Percentiles rank a stretch among this genome's conserved stretches.
Evolutionary conservation across 2,329 filamentous ascomycete species (phyloP).

Genomic region (Talaromyces marneffei): DNA sequence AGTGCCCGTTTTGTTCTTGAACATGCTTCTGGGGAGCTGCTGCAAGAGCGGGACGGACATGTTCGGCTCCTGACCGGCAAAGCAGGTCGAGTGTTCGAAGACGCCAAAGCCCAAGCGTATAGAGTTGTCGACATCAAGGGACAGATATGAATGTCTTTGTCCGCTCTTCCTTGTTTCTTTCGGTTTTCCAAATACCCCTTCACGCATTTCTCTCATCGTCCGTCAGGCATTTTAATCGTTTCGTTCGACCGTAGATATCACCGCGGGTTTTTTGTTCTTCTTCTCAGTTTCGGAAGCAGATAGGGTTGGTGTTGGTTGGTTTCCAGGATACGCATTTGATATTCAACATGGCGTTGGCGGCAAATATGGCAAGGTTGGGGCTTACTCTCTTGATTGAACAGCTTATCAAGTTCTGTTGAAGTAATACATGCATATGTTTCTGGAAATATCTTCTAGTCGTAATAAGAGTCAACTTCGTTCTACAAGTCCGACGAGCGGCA

Average conservation of each 20-base stretch:
- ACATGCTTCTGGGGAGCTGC: constrained; percentile 65
- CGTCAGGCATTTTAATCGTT: not conserved
- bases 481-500: not conserved
- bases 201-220: not conserved
- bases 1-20: constrained; percentile 87
- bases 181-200: constrained; percentile 3
- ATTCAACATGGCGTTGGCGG: not conserved
- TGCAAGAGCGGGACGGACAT: constrained; percentile 69
- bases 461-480: not conserved
- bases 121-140: constrained; percentile 92
- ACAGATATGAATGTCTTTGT: constrained; percentile 58
- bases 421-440: not conserved
- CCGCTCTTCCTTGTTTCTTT: constrained; percentile 9
- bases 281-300: not conserved
- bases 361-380: not conserved
- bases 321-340: not conserved
- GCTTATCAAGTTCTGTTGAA: not conserved
- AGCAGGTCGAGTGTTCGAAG: constrained; percentile 67
- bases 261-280: not conserved
- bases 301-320: not conserved
- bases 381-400: not conserved
- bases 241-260: constrained; percentile 2
- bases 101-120: constrained; percentile 67
- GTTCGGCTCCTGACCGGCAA: constrained; percentile 70
- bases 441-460: not conserved